Evolutionary conservation across 192 early-diverging fungal genomes (phyloP), one percentile per base, ranked within the genome.

Genomic region (Dimargaris verticillata): DNA sequence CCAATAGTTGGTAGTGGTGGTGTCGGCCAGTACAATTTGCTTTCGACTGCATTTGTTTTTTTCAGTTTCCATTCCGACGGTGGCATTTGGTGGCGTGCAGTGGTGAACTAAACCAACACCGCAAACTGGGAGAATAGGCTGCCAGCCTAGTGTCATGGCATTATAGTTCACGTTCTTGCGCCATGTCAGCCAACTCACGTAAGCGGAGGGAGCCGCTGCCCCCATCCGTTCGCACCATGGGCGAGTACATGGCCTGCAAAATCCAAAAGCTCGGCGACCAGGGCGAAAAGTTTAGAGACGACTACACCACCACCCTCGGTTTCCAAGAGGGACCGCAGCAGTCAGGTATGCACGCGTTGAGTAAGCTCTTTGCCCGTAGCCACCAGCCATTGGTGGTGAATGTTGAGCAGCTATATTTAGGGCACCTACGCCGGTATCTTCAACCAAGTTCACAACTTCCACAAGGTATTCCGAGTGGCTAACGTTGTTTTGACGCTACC

Each of bases 241-340:
- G 60, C 9, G 60, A 70, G 9, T 81, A 78, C 61, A 73, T 78
- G 66, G 60, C 64, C 18, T 67, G 72, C 59, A 81, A 81, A 59
- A 60, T 72, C 41, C 47, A 53, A 9, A 81, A 81, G 58, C 54
- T 81, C 0, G 72, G 72, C 44, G 45, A 72, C 25, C 79, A 81
- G 42, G 66, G 73, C 44, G 64, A 70, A n/a, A 59, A 68, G 49
- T 45, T 75, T 72, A 67, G 55, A 67, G 17, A 22, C 1, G 12
- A 14, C 12, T 48, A 61, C 28, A 52, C 42, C 24, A n/a, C 5
- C 17, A 24, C 9, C 29, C 20, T 44, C 25, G 20, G n/a, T 38
- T 38, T 41, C n/a, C 28, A 59, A 14, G 62, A 44, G 43, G 66
- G 63, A 13, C 63, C 66, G 44, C 20, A 29, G 26, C 11, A 22